phyloP scores from a whole-genome alignment of 2,329 filamentous ascomycete species.

The Cadophora gregata region DNA sequence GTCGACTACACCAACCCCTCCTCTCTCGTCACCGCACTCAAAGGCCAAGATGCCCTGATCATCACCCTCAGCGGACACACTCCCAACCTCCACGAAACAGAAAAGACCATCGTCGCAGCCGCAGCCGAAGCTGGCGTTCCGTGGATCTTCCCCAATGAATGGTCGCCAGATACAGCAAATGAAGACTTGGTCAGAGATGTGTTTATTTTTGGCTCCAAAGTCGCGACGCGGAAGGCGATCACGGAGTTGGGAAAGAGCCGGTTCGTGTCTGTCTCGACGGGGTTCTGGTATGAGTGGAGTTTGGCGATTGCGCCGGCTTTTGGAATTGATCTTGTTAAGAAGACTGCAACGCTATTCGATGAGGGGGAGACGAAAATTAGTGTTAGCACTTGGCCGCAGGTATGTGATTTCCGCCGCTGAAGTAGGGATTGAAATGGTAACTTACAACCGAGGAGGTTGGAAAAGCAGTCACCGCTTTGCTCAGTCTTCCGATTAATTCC shows the following conservation, averaged over 20 bases:
- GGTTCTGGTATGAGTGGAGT: constrained; percentile 62
- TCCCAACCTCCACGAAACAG: constrained; percentile 52
- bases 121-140: constrained; percentile 60
- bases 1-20: constrained; percentile 54
- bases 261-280: constrained; percentile 50
- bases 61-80: constrained; percentile 57
- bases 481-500: neutral
- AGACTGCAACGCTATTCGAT: constrained; percentile 55
- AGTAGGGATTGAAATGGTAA: neutral
- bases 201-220: constrained; percentile 21
- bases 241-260: constrained; percentile 46
- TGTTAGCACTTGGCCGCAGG: constrained; percentile 54
- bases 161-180: constrained; percentile 39
- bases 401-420: neutral
- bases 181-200: constrained; percentile 41
- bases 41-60: constrained; percentile 60
- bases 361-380: constrained; percentile 54
- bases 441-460: neutral
- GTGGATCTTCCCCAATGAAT: constrained; percentile 62
- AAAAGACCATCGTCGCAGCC: constrained; percentile 54
- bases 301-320: constrained; percentile 47
- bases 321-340: constrained; percentile 57
- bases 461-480: neutral
- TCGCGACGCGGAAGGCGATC: constrained; percentile 43
- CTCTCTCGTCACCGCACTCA: constrained; percentile 55